Evolutionary conservation across 2,329 filamentous ascomycete genomes (phyloP).

Genomic region (Botryotinia narcissicola): DNA sequence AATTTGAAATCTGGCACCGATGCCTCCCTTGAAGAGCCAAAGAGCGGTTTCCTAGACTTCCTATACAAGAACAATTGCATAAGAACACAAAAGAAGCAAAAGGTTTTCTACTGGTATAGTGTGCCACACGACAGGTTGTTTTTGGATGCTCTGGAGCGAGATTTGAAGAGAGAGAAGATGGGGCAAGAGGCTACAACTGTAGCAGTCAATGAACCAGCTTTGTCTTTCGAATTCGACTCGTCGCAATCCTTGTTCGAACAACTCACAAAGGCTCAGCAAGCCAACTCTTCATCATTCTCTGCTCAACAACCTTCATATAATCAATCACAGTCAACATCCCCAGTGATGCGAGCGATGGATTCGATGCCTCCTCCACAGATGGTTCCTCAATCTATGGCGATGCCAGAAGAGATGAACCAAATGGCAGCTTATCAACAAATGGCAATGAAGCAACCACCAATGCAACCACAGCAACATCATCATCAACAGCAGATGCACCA

Average conservation of each 20-base stretch:
- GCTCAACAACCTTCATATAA: slow-evolving; percentile 61
- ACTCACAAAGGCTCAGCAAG: slow-evolving; percentile 98
- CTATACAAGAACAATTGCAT: slow-evolving; percentile 99
- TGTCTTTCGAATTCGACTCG: slow-evolving; percentile 99
- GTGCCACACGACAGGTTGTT: slow-evolving; percentile 97
- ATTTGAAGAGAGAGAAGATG: slow-evolving; percentile 99
- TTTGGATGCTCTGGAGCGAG: slow-evolving; percentile 93
- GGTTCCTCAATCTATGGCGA: slow-evolving; percentile 59
- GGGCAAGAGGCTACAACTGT: slow-evolving; percentile 95
- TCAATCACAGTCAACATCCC: slow-evolving; percentile 71
- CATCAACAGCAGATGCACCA: slow-evolving; percentile 67
- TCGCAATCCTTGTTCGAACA: slow-evolving; percentile 99
- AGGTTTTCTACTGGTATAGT: slow-evolving; percentile 99
- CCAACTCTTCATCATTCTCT: slow-evolving; percentile 94
- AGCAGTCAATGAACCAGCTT: slow-evolving; percentile 91
- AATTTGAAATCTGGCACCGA: slow-evolving; percentile 98
- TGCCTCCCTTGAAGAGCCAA: slow-evolving; percentile 96
- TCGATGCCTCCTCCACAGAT: slow-evolving; percentile 91
- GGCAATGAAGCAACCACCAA: slow-evolving; percentile 59
- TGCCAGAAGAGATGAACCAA: slow-evolving; percentile 60
- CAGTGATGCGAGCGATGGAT: slow-evolving; percentile 86
- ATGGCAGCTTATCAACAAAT: slow-evolving; percentile 68
- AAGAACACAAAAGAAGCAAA: slow-evolving; percentile 99
- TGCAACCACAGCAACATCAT: slow-evolving; percentile 51
- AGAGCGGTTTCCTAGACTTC: slow-evolving; percentile 97